Conservation (phyloP, 805 yeast species). For the Kodamaea restingae region DNA sequence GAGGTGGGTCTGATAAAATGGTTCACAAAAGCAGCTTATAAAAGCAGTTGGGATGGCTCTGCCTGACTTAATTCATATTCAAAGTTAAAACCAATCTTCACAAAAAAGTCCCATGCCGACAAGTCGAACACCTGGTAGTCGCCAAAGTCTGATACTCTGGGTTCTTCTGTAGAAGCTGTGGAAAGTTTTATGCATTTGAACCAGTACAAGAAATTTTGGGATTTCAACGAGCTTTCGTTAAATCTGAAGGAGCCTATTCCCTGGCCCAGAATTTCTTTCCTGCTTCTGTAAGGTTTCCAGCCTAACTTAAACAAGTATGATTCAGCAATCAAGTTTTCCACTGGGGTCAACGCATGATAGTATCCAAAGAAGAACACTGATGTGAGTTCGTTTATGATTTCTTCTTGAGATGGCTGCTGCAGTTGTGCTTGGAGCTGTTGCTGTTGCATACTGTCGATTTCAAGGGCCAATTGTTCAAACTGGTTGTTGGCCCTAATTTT, state of each 20-base stretch:
- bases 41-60: conserved; percentile 21
- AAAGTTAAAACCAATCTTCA: conserved; percentile 35
- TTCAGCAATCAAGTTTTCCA: conserved; percentile 42
- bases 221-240: conserved; percentile 3
- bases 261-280: conserved; percentile 9
- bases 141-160: conserved; percentile 24
- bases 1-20: neutral
- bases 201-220: conserved; percentile 21
- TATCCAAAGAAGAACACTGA: conserved; percentile 41
- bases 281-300: conserved; percentile 38
- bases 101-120: conserved; percentile 37
- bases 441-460: conserved; percentile 22
- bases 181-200: conserved; percentile 21
- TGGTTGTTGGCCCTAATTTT: conserved; percentile 31
- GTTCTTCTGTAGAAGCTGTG: conserved; percentile 10
- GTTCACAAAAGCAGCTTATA: conserved; percentile 11
- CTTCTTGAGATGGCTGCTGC: conserved; percentile 19
- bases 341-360: conserved; percentile 40
- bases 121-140: conserved; percentile 42
- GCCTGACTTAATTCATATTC: conserved; percentile 30
- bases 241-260: conserved; percentile 9
- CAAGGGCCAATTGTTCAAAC: conserved; percentile 31
- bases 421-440: conserved; percentile 21
- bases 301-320: conserved; percentile 35
- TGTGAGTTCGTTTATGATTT: conserved; percentile 30